Base-by-base conservation (phyloP, 495 filamentous ascomycete species). In the Jackrogersella minutella region DNA sequence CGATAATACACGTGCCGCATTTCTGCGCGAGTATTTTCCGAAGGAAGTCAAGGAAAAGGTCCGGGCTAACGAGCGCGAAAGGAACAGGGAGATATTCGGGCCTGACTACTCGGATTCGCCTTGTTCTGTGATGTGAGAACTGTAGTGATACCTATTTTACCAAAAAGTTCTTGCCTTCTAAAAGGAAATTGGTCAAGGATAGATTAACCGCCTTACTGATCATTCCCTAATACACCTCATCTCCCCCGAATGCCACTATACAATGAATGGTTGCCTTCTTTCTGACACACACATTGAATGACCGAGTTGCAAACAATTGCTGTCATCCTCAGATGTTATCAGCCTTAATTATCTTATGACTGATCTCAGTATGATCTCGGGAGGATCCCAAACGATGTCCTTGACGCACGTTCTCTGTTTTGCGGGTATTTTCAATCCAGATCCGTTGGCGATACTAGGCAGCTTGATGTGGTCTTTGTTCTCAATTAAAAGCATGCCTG, bases 31-130 rank as follows among this genome's bases (percentile, higher is more conserved):
- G 50, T 90, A 88, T 75, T 93, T 93, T 52, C 89, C 88, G 0
- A 84, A 86, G 58, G 90, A 93, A 68, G 81, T 85, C 37, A 89
- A 86, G 67, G 79, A 82, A 67, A 88, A 90, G 68, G 82, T 88
- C 52, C 79, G 78, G 43, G 80, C 82, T 24, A 88, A 89, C 64
- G 82, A 86, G 58, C 54, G 76, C 8, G 81, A 83, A 58, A 78
- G 81, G 13, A 83, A 81, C 16, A 76, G 78, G 54, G 86, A 88
- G 68, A 72, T 84, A 66, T 82, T 82, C 41, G 85, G 85, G 0
- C 78, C 80, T 17, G 65, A 74, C 14, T 80, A 80, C 56, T 74
- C 65, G 8, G 73, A 77, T 53, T 68, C 77, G 10, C 68, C 75
- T 19, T 82, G 80, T 51, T 58, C 64, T 40, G 58, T 84, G 16